Conservation (phyloP, 306 rosid species). For the Quercus wislizeni region DNA sequence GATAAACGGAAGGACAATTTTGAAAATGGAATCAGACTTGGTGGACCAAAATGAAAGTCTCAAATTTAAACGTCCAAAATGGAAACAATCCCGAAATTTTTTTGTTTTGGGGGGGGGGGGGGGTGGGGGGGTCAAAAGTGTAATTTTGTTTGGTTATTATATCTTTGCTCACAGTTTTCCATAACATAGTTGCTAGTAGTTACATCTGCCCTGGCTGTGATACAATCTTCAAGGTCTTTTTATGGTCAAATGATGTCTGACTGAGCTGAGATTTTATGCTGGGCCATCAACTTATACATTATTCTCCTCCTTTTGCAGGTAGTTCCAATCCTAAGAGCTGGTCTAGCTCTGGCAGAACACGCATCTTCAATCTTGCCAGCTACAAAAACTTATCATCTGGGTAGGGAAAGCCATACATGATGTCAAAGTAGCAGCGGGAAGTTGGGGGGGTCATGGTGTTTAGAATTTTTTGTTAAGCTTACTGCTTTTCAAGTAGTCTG, state of each 20-base stretch:
- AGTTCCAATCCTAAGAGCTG: constrained; percentile 90
- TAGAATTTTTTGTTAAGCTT: neutral
- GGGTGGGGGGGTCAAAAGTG: too few species aligned
- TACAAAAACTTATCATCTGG: constrained; percentile 79
- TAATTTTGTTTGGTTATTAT: neutral
- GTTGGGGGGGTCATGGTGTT: neutral
- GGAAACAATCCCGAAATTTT: too few species aligned
- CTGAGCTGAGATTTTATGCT: constrained; percentile 19
- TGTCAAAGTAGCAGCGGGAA: constrained; percentile 1
- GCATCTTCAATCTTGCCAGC: constrained; percentile 84
- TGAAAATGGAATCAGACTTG: too few species aligned
- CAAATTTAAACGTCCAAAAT: too few species aligned
- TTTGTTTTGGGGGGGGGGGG: too few species aligned
- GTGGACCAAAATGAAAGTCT: too few species aligned
- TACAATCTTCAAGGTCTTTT: neutral
- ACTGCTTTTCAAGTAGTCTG: neutral
- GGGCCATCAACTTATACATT: constrained; percentile 23
- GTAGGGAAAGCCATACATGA: constrained; percentile 37
- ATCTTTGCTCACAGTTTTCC: neutral
- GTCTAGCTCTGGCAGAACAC: constrained; percentile 82
- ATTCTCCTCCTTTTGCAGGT: constrained; percentile 48
- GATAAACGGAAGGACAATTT: too few species aligned
- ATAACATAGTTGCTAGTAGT: neutral
- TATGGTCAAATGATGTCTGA: neutral
- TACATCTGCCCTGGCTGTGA: neutral